Percentiles rank a stretch among this genome's conserved stretches.
Conservation (phyloP, 805 yeast genomes). For the Komagataella mondaviorum region DNA sequence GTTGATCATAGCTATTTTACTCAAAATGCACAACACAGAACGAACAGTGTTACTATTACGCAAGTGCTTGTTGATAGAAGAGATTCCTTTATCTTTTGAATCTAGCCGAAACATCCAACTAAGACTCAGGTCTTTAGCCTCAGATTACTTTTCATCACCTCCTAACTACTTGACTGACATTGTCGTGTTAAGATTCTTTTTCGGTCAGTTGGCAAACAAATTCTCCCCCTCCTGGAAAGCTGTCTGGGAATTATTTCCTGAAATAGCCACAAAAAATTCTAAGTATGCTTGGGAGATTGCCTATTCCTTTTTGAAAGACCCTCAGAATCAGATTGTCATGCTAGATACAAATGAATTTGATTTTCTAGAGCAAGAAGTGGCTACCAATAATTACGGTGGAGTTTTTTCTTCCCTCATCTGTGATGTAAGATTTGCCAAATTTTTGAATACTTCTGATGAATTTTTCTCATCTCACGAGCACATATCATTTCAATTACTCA, state of each 20-base stretch:
- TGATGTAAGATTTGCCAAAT: not conserved
- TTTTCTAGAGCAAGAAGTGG: not conserved
- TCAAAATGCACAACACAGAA: not conserved
- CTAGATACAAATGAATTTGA: not conserved
- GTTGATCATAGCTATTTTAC: not conserved
- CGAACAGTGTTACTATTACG: not conserved
- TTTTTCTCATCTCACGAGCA: not conserved
- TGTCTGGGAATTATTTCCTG: conserved; percentile 45
- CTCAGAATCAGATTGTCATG: not conserved
- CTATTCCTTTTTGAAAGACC: conserved; percentile 4
- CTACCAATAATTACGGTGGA: not conserved
- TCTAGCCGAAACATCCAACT: conserved; percentile 65
- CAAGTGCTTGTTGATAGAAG: conserved; percentile 49
- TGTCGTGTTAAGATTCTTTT: conserved; percentile 31
- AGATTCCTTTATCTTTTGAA: conserved; percentile 53
- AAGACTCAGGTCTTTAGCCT: conserved; percentile 48
- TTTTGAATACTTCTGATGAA: not conserved
- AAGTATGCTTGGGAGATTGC: conserved; percentile 44
- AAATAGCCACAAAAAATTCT: conserved; percentile 26
- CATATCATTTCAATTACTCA: not conserved
- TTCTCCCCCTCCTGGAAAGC: conserved; percentile 85
- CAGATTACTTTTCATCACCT: conserved; percentile 18
- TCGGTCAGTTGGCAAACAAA: conserved; percentile 61
- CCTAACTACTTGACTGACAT: conserved; percentile 13
- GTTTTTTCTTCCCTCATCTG: not conserved